Evolutionary conservation across 345 rosid genomes (phyloP), one percentile per base, ranked within the genome.

Genomic region (Populus alba): DNA sequence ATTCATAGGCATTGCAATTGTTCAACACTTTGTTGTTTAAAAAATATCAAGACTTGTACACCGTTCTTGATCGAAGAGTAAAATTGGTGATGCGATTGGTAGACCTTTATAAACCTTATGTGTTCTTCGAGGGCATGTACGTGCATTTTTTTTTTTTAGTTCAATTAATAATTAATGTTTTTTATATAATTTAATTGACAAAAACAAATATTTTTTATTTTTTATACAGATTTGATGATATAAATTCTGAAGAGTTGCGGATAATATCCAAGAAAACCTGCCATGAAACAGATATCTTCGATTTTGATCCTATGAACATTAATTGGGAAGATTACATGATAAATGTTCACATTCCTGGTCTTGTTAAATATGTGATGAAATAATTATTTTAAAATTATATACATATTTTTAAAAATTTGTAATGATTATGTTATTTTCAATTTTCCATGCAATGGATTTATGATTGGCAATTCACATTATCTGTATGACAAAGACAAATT

Each of bases 41-140:
- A 3, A 38, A 62, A 6, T 81, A 75, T 6, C 25, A 86, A 11
- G 77, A 47, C 41, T 8, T 39, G 8, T 80, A 20, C n/a, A 69
- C 13, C 4, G 22, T 20, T 55, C 76, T 39, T 5, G 27, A 77
- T 66, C 45, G 81, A 55, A 86, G 77, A 68, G 37, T 84, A 31
- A 84, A 71, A 12, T 65, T 81, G 6, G 84, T 75, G 37, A 80
- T 84, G 88, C 71, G 81, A 3, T 67, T 87, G 27, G 83, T 55
- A 10, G 79, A 87, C 4, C 85, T 86, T n/a, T 88, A 84, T 68
- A 65, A 68, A 57, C 87, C 90, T 0, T 88, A 82, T 33, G 18
- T 82, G 51, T 84, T 88, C 63, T 83, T 83, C n/a, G 13, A 73
- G 12, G 81, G 81, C 70, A 65, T 65, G 79, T 80, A 51, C 12